Base-by-base conservation (phyloP, 2,329 filamentous ascomycete species). In the Phaeosphaeriaceae sp. region DNA sequence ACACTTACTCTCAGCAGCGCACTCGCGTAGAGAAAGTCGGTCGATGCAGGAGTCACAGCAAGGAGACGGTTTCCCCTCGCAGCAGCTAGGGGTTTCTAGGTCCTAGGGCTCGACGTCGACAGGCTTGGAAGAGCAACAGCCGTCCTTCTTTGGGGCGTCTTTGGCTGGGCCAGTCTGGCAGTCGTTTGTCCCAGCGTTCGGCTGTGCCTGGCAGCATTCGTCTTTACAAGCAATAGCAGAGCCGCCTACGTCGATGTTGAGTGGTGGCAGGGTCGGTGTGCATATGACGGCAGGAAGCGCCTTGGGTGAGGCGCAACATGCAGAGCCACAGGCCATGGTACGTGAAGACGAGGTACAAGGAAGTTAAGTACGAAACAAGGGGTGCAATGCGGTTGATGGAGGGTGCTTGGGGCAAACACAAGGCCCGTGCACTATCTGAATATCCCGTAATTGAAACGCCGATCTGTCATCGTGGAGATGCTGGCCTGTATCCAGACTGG, bases 21-120 rank as follows among this genome's bases (percentile, higher is more conserved):
- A 48, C 12, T 42, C 45, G 15, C 45, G 45, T 16, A 48, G 37
- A 36, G 45, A 37, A 33, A 48, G 28, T 28, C 38, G 38, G n/a
- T 36, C 38, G 21, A 48, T 48, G 37, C 45, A 48, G 35, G 45
- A 38, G 34, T 49, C 40, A 39, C 39, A 49, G 34, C 46, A 49
- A 21, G 46, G 46, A 32, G 39, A 44, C n/a, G 15, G 3, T 29
- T 44, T 49, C 11, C 46, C 46, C 26, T 43, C 34, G 33, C 46
- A 49, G 40, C 46, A 49, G 46, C 39, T 49, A 7, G 46, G 39
- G 26, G 13, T n/a, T 17, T 42, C 17, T 7, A 29, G 30, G 38
- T 35, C 20, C 4, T 29, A 11, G 16, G 45, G n/a, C 32, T 42
- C 28, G 34, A 21, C 29, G 8, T 33, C 17, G 26, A 21, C 33